phyloP scores from a whole-genome alignment of 352 stramenopile genomes.

The Globisporangium spinosum region DNA sequence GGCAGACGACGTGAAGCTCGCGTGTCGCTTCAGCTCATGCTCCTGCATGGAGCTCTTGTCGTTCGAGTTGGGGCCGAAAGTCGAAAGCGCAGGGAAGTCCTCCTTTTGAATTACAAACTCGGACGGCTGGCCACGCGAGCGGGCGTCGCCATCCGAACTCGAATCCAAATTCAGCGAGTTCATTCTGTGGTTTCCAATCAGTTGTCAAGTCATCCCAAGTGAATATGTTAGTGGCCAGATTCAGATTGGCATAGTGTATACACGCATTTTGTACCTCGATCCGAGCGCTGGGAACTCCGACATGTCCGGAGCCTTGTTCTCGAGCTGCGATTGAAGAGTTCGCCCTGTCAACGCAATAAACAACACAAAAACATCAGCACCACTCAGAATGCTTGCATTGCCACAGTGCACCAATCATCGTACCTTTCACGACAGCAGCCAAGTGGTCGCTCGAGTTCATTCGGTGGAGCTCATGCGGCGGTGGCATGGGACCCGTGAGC shows the following conservation, averaged over 20 bases:
- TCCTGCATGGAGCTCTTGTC: constrained; percentile 52
- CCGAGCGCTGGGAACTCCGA: constrained; percentile 78
- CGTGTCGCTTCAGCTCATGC: constrained; percentile 58
- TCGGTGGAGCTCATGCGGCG: constrained; percentile 54
- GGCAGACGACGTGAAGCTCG: constrained; percentile 67
- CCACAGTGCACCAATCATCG: neutral
- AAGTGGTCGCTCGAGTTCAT: constrained; percentile 47
- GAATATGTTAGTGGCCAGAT: neutral
- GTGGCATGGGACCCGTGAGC: constrained; percentile 26
- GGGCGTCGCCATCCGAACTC: constrained; percentile 27
- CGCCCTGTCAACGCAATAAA: constrained; percentile 30
- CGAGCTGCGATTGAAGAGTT: constrained; percentile 41
- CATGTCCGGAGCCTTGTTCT: constrained; percentile 80
- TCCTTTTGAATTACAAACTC: constrained; percentile 89
- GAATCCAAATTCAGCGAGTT: constrained; percentile 53
- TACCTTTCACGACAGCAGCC: constrained; percentile 30
- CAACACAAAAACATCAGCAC: neutral
- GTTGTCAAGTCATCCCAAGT: neutral
- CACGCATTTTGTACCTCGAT: constrained; percentile 34
- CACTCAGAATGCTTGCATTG: neutral
- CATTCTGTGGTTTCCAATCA: constrained; percentile 34
- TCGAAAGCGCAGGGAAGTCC: constrained; percentile 79
- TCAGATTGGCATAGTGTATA: neutral
- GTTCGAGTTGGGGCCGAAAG: constrained; percentile 39
- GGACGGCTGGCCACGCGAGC: constrained; percentile 44